These are phyloP conservation scores for Auriscalpium microsporum DNA, from an alignment of 768 basidiomycete genomes.

Conservation along the genomic window DNA sequence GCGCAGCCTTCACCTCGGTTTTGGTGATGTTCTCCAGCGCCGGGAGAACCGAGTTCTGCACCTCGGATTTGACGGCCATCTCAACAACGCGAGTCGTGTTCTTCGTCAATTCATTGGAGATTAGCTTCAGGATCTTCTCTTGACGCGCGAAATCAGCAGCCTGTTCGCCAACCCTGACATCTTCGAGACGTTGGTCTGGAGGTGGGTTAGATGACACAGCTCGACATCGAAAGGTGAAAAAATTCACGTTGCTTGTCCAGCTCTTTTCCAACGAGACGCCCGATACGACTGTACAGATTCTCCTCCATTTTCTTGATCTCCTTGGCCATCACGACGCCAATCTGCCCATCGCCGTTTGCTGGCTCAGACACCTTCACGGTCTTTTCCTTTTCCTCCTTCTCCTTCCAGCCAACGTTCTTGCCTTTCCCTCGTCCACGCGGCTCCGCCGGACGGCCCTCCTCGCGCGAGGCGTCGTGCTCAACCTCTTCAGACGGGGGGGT, in stretches of 20 bases:
- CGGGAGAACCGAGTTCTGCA: constrained; percentile 77
- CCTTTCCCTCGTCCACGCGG: constrained; percentile 42
- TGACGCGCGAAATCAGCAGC: constrained; percentile 76
- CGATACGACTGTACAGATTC: constrained; percentile 64
- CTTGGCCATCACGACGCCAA: constrained; percentile 54
- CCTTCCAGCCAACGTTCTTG: constrained; percentile 58
- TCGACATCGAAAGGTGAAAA: constrained; percentile 1
- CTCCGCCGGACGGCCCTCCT: constrained; percentile 47
- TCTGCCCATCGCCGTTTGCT: constrained; percentile 34
- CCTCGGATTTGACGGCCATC: constrained; percentile 78
- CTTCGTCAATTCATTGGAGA: constrained; percentile 78
- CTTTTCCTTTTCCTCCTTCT: constrained; percentile 42
- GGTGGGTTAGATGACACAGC: constrained; percentile 1
- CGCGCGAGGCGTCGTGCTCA: constrained; percentile 54
- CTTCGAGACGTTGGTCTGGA: constrained; percentile 77
- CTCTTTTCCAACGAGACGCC: constrained; percentile 75
- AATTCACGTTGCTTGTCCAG: constrained; percentile 83
- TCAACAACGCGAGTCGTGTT: constrained; percentile 87
- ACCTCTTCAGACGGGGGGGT: constrained; percentile 72
- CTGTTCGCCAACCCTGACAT: constrained; percentile 69
- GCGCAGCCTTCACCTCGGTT: constrained; percentile 67
- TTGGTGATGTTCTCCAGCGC: constrained; percentile 77
- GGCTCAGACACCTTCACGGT: constrained; percentile 29
- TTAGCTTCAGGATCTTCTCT: constrained; percentile 83
- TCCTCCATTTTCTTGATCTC: constrained; percentile 84